Percentiles rank a stretch among this genome's conserved stretches.
Evolutionary conservation across 2,329 filamentous ascomycete species (phyloP).

Genomic region (Geosmithia putterillii): DNA sequence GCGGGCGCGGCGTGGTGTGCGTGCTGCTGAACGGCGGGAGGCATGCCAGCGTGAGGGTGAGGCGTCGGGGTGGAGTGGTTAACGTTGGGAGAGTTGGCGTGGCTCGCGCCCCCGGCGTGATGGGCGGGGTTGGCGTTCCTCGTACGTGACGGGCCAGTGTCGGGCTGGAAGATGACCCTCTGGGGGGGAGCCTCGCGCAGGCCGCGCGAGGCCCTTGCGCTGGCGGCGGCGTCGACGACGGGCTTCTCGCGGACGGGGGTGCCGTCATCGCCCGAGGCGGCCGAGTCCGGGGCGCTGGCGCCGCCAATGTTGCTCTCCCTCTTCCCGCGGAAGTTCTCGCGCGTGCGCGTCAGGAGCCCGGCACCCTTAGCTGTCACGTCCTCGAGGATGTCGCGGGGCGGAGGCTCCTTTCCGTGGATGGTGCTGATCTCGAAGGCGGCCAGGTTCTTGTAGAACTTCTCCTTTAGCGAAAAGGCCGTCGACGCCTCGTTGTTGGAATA

Average conservation of each 20-base stretch:
- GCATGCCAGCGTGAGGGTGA: conserved; percentile 16
- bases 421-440: conserved; percentile 77
- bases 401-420: conserved; percentile 67
- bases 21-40: background rate
- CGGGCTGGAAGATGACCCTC: conserved; percentile 74
- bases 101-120: background rate
- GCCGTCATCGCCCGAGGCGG: conserved; percentile 47
- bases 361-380: conserved; percentile 78
- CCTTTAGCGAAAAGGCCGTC: conserved; percentile 78
- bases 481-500: conserved; percentile 64
- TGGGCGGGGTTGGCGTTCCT: conserved; percentile 10
- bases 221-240: conserved; percentile 38
- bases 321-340: conserved; percentile 58
- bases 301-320: conserved; percentile 33
- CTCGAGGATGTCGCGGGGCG: conserved; percentile 79
- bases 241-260: conserved; percentile 43
- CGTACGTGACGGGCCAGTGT: conserved; percentile 53
- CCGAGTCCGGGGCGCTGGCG: conserved; percentile 38
- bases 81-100: conserved; percentile 1
- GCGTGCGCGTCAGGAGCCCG: conserved; percentile 62
- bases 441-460: conserved; percentile 81
- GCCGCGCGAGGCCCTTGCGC: conserved; percentile 47
- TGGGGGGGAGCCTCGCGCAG: conserved; percentile 76
- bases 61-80: conserved; percentile 2
- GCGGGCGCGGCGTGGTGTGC: conserved; percentile 20